These are phyloP conservation scores for Thielaviopsis ethacetica DNA, from an alignment of 2,329 filamentous ascomycete species.

Conservation along the genomic window DNA sequence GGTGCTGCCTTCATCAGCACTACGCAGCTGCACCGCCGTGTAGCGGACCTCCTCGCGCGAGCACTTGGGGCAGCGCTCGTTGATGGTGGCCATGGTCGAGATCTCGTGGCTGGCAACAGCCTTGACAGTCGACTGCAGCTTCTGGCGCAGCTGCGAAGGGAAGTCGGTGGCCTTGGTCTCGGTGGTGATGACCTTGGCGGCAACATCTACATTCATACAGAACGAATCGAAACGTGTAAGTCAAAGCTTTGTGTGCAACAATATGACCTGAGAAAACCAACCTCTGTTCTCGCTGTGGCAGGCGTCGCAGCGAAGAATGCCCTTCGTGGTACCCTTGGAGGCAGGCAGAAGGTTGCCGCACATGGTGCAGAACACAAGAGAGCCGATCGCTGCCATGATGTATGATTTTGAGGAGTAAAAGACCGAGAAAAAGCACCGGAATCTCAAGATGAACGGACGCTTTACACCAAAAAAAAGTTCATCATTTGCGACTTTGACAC, in stretches of 20 bases:
- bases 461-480: neutral
- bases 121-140: conserved; percentile 69
- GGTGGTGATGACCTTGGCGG: conserved; percentile 61
- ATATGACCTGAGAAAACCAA: conserved; percentile 20
- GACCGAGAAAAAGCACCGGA: neutral
- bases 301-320: conserved; percentile 65
- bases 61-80: conserved; percentile 64
- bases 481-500: neutral
- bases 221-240: conserved; percentile 1
- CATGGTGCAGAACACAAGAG: conserved; percentile 80
- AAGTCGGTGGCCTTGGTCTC: conserved; percentile 81
- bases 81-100: conserved; percentile 51
- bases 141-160: conserved; percentile 74
- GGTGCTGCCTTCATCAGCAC: conserved; percentile 89
- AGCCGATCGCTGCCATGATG: conserved; percentile 73
- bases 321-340: conserved; percentile 59
- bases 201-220: conserved; percentile 42
- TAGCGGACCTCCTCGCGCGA: conserved; percentile 69
- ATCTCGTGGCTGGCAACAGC: conserved; percentile 62
- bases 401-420: conserved; percentile 13
- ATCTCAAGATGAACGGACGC: neutral
- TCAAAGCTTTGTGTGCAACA: neutral
- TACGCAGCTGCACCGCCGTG: conserved; percentile 69
- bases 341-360: conserved; percentile 81
- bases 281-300: conserved; percentile 77